Base-by-base conservation (phyloP, 2,329 filamentous ascomycete species). In the Westerdykella ornata region DNA sequence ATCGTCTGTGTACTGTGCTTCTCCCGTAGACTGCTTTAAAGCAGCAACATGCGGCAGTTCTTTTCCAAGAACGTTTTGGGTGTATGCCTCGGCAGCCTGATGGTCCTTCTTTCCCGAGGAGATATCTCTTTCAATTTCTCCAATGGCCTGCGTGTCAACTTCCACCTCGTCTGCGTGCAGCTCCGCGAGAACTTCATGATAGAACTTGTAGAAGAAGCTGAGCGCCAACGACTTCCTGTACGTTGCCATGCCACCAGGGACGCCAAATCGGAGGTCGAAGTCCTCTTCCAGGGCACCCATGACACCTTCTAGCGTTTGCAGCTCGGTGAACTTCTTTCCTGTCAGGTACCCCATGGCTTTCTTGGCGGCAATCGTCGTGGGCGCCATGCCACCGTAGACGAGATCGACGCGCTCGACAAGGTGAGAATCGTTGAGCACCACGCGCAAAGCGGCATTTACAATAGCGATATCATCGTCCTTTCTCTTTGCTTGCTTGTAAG, bases 381-480 rank as follows among this genome's bases (percentile, higher is more conserved):
- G 83, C 4, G 90, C 92, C 88, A 98, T 92, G 34, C 92, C 92
- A 39, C 92, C 92, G 53, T 95, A 97, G 3, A 94, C 85, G 16
- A 98, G 73, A 54, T 84, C 87, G 45, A 80, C 82, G 48, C 82
- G 81, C 46, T 81, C 75, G 5, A 97, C 86, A 1, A 79, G 63
- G 32, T 90, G 78, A 1, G 75, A 73, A 2, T 84, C 76, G 30
- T 82, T 77, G 2, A 97, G 68, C 4, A 77, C 78, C 4, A 97
- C 74, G 28, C 87, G 79, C 43, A 97, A 67, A 1, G 90, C 88
- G 19, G 85, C 81, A 37, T 94, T 97, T 17, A 97, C 92, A 54
- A 98, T 97, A 2, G 92, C 92, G 60, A 98, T 97, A 60, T 98
- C 92, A 56, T 98, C 92, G 56, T 98, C 92, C 62, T 97, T 97